These are phyloP conservation scores for Xylaria hypoxylon DNA, from an alignment of 2,329 filamentous ascomycete genomes.

Conservation along the genomic window DNA sequence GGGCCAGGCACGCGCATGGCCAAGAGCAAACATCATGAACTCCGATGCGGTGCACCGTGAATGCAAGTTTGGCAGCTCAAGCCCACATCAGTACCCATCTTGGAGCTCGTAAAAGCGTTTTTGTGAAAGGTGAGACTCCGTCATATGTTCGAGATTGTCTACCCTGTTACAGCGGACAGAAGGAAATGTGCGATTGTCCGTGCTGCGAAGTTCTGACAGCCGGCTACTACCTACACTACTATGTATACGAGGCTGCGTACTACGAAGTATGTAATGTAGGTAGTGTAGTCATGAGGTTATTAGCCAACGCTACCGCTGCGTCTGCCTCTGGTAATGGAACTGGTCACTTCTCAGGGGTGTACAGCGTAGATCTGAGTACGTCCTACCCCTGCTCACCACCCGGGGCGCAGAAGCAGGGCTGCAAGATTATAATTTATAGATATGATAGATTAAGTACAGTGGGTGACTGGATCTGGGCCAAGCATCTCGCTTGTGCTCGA, in stretches of 20 bases:
- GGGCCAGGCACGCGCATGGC: slow-evolving; percentile 37
- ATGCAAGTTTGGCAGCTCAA: slow-evolving; percentile 50
- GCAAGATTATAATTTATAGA: no score
- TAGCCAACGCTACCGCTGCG: slow-evolving; percentile 18
- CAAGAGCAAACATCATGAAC: slow-evolving; percentile 43
- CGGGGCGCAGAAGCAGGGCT: slow-evolving; percentile 26
- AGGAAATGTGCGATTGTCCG: slow-evolving; percentile 18
- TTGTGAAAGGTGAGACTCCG: slow-evolving; percentile 11
- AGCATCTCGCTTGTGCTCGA: slow-evolving; percentile 42
- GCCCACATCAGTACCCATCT: slow-evolving; percentile 16
- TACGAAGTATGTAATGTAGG: no score
- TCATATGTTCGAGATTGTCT: slow-evolving; percentile 23
- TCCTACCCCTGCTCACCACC: slow-evolving; percentile 32
- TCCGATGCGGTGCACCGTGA: slow-evolving; percentile 46
- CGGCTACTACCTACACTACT: not conserved
- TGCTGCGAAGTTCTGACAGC: slow-evolving; percentile 12
- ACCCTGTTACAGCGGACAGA: slow-evolving; percentile 19
- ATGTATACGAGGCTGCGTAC: slow-evolving; percentile 17
- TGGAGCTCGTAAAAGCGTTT: slow-evolving; percentile 21
- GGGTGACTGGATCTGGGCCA: slow-evolving; percentile 38
- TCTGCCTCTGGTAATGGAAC: no score
- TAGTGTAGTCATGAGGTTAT: slow-evolving; percentile 3
- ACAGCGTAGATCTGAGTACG: slow-evolving; percentile 26
- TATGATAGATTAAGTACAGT: slow-evolving; percentile 35
- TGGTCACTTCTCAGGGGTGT: not conserved